Evolutionary conservation across 106 monocot genomes (phyloP).

Genomic region (Dendrobium chrysotoxum): DNA sequence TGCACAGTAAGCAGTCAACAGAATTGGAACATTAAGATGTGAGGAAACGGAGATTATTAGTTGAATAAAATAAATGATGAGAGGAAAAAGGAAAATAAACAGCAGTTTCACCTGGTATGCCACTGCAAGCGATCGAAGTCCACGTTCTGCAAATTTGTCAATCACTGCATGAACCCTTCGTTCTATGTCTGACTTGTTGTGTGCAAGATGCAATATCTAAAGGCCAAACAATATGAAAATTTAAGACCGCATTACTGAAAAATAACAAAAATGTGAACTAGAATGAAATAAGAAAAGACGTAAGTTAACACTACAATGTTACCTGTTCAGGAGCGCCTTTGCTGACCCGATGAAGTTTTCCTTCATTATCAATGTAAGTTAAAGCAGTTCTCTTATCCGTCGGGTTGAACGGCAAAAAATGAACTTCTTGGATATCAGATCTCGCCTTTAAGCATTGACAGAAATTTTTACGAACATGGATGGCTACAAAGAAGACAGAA

Average conservation of each 20-base stretch:
- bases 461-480: background rate
- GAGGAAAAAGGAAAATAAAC: background rate
- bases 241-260: background rate
- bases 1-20: slow-evolving; percentile 17
- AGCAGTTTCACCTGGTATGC: slow-evolving; percentile 63
- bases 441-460: slow-evolving; percentile 33
- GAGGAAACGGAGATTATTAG: background rate
- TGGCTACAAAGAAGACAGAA: background rate
- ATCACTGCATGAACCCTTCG: slow-evolving; percentile 89
- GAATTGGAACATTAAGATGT: background rate
- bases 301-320: background rate
- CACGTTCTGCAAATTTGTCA: slow-evolving; percentile 97
- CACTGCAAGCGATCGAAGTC: slow-evolving; percentile 89
- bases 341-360: slow-evolving; percentile 77
- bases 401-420: slow-evolving; percentile 71
- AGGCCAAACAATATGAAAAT: slow-evolving; percentile 11
- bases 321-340: slow-evolving; percentile 90
- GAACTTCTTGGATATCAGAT: slow-evolving; percentile 67
- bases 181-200: slow-evolving; percentile 91
- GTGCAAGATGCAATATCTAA: slow-evolving; percentile 89
- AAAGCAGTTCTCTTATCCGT: slow-evolving; percentile 79
- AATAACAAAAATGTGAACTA: background rate
- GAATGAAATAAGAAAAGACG: background rate
- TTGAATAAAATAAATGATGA: background rate
- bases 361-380: slow-evolving; percentile 60